These are phyloP conservation scores for Gnaphalium uliginosum DNA, from an alignment of 129 eudicot genomes.

Conservation along the genomic window DNA sequence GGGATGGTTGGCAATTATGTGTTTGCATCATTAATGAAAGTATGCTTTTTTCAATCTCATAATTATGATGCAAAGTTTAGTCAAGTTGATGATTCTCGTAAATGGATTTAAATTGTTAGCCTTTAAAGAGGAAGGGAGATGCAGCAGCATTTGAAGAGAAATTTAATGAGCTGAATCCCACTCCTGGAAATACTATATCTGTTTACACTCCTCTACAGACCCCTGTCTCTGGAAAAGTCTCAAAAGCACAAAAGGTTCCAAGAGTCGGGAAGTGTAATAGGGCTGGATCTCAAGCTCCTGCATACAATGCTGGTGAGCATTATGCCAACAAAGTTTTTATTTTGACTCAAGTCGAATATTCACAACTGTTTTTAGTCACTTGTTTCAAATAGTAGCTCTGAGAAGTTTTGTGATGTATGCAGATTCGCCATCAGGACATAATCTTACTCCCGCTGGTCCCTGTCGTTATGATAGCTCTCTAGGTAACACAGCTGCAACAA, in stretches of 20 bases:
- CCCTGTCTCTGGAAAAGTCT: conserved; percentile 62
- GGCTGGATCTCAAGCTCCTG: conserved; percentile 63
- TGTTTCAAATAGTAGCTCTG: conserved; percentile 9
- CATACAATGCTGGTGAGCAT: conserved; percentile 62
- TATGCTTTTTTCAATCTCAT: not conserved
- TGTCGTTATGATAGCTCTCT: conserved; percentile 99
- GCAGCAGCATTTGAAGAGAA: conserved; percentile 52
- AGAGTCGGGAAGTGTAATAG: conserved; percentile 62
- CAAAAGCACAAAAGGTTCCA: conserved; percentile 58
- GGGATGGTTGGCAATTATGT: conserved; percentile 13
- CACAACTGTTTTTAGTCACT: conserved; percentile 5
- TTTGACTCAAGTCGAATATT: not conserved
- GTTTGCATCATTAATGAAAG: not conserved
- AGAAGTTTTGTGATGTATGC: conserved; percentile 25
- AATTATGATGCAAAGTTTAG: conserved; percentile 1
- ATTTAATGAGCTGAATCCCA: conserved; percentile 44
- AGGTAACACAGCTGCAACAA: conserved; percentile 40
- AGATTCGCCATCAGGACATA: conserved; percentile 89
- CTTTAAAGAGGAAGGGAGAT: conserved; percentile 71
- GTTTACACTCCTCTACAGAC: conserved; percentile 56
- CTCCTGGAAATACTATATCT: conserved; percentile 48
- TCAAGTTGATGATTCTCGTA: conserved; percentile 1
- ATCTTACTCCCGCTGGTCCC: conserved; percentile 85
- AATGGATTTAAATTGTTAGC: conserved; percentile 30
- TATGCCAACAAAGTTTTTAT: not conserved